Percentiles rank a stretch among this genome's conserved stretches.
These are phyloP conservation scores for Vitis rotundifolia DNA, from an alignment of 164 flowering plant species.

Conservation along the genomic window DNA sequence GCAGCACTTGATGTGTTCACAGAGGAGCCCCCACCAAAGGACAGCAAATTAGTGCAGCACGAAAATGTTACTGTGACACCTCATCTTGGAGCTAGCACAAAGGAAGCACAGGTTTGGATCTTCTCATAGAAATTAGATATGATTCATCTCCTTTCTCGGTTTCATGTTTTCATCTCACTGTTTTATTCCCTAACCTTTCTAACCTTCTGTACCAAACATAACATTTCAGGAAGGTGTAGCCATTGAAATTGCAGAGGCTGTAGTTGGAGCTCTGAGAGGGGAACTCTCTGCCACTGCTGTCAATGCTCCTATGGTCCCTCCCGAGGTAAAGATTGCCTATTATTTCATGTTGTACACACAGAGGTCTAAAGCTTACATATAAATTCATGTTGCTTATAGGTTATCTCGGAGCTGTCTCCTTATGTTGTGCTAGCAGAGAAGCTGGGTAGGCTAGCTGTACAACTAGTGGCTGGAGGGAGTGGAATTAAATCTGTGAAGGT, in stretches of 20 bases:
- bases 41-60: constrained; percentile 53
- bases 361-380: no score
- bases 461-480: constrained; percentile 52
- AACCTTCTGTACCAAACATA: neutral
- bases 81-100: constrained; percentile 71
- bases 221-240: constrained; percentile 59
- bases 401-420: constrained; percentile 50
- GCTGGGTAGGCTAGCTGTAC: constrained; percentile 55
- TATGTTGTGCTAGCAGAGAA: constrained; percentile 50
- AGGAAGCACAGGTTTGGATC: constrained; percentile 54
- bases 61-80: constrained; percentile 61
- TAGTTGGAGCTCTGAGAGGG: constrained; percentile 62
- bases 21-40: constrained; percentile 54
- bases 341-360: neutral
- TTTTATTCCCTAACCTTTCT: no score
- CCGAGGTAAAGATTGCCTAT: constrained; percentile 33
- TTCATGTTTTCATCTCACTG: neutral
- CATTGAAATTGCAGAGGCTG: constrained; percentile 71
- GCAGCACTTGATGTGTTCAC: constrained; percentile 71
- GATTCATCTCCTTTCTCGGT: neutral
- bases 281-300: constrained; percentile 67
- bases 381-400: constrained; percentile 21
- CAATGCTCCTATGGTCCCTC: constrained; percentile 68
- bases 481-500: constrained; percentile 48
- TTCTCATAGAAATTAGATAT: neutral